These are phyloP conservation scores for Spergularia azorica DNA, from an alignment of 179 eudicot species.

Conservation along the genomic window DNA sequence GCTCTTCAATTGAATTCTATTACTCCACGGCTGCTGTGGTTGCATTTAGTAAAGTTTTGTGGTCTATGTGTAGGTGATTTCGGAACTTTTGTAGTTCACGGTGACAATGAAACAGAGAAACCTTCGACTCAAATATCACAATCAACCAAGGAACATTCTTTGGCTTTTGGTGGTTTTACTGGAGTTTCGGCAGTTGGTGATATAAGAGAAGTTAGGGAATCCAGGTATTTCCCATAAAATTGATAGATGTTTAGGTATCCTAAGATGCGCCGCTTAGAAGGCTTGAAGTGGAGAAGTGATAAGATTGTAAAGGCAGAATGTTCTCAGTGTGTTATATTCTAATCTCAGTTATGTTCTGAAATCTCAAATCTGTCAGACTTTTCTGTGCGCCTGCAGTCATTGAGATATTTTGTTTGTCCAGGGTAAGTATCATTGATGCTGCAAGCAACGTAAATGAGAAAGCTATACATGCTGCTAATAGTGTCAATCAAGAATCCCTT, in stretches of 20 bases:
- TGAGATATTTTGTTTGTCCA: slow-evolving; percentile 26
- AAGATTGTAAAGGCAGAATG: neutral
- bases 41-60: neutral
- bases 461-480: slow-evolving; percentile 32
- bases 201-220: slow-evolving; percentile 38
- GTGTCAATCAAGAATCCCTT: slow-evolving; percentile 38
- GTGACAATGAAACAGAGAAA: slow-evolving; percentile 51
- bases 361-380: neutral
- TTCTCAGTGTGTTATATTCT: neutral
- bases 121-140: slow-evolving; percentile 33
- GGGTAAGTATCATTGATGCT: slow-evolving; percentile 36
- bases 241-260: neutral
- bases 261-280: neutral
- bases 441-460: slow-evolving; percentile 34
- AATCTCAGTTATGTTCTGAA: neutral
- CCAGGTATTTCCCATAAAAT: slow-evolving; percentile 26
- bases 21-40: neutral
- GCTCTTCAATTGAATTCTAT: neutral
- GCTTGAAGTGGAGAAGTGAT: too few species aligned
- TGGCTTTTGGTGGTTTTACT: slow-evolving; percentile 31
- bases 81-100: slow-evolving; percentile 85
- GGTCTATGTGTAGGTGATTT: slow-evolving; percentile 60
- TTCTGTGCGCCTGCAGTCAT: neutral
- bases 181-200: slow-evolving; percentile 42
- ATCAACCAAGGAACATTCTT: slow-evolving; percentile 30